Base-by-base conservation (phyloP, 1,284 basidiomycete genomes). In the Moesziomyces sp. region DNA sequence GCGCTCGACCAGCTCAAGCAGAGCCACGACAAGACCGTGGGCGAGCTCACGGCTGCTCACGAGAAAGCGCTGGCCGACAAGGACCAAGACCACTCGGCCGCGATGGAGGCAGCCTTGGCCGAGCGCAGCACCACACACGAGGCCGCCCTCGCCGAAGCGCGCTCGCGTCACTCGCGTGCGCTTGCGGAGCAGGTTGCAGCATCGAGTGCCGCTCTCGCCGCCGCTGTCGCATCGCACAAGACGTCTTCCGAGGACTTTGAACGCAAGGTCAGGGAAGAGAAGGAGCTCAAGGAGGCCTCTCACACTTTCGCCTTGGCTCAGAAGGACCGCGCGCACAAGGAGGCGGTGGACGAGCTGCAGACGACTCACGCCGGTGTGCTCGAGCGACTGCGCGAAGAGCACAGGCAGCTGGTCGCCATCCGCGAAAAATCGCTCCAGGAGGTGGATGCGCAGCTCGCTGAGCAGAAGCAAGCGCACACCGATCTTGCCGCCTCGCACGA, bases 81-180 rank as follows among this genome's bases (percentile, higher is more conserved):
- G 47, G 71, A 74, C 52, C 51, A 69, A 43, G 23, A 28, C 14
- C 67, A 77, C 46, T 43, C 61, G n/a, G 51, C 54, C 10, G 56
- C 48, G 21, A 34, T 80, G 13, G 64, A 64, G 28, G 58, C 58
- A 3, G 50, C 72, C 4, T 28, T 75, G 23, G 69, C 76, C 23
- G 67, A 73, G 19, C 67, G 71, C n/a, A 57, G 45, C 52, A 72
- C 74, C 53, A 30, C 61, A 21, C 78, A 80, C 55, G 74, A 80
- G 4, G 67, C 66, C 9, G 70, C 76, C 5, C 45, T 78, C 40
- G 67, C 63, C 19, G 78, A 81, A 52, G 76, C 76, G 11, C 69
- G 79, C 26, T 68, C 74, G 46, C 76, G 79, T 28, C 79, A 81
- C 54, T 74, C 79, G 14, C 57, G 54, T 10, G 73, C 73, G 3